Evolutionary conservation across 2,329 filamentous ascomycete species (phyloP).

Genomic region (Penicillium palitans): DNA sequence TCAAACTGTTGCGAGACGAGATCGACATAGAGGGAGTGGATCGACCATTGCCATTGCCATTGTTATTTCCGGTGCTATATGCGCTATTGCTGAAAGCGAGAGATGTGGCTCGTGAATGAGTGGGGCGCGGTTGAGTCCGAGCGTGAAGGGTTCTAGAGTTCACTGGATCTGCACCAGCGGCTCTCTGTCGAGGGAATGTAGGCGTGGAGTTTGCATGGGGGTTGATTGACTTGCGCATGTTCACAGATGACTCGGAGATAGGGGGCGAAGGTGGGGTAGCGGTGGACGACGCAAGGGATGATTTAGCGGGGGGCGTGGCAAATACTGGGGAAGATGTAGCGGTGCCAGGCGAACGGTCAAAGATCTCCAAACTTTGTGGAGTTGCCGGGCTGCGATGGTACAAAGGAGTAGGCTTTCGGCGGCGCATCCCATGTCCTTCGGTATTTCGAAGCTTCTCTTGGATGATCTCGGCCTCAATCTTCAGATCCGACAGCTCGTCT

Average conservation of each 20-base stretch:
- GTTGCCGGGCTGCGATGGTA: conserved; percentile 50
- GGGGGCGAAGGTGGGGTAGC: conserved; percentile 90
- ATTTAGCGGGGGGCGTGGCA: conserved; percentile 77
- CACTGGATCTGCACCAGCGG: conserved; percentile 50
- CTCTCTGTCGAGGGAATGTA: conserved; percentile 45
- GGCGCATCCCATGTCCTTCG: conserved; percentile 53
- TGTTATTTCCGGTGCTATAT: neutral
- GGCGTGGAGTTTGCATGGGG: conserved; percentile 45
- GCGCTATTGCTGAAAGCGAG: conserved; percentile 49
- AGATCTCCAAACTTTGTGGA: conserved; percentile 66
- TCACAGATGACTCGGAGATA: conserved; percentile 78
- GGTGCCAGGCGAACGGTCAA: conserved; percentile 76
- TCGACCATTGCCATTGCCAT: conserved; percentile 31
- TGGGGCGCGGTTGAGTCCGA: conserved; percentile 42
- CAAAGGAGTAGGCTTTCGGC: conserved; percentile 53
- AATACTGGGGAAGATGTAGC: conserved; percentile 86
- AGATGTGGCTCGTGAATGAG: conserved; percentile 60
- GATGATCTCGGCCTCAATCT: conserved; percentile 91
- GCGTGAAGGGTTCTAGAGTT: conserved; percentile 56
- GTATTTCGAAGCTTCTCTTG: conserved; percentile 86
- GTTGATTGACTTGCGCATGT: conserved; percentile 55
- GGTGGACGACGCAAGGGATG: conserved; percentile 62
- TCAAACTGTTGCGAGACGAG: conserved; percentile 42
- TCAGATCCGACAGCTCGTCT: conserved; percentile 88
- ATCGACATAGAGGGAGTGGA: conserved; percentile 47